Evolutionary conservation across 257 asterid species (phyloP).

Genomic region (Solanum sejunctum): DNA sequence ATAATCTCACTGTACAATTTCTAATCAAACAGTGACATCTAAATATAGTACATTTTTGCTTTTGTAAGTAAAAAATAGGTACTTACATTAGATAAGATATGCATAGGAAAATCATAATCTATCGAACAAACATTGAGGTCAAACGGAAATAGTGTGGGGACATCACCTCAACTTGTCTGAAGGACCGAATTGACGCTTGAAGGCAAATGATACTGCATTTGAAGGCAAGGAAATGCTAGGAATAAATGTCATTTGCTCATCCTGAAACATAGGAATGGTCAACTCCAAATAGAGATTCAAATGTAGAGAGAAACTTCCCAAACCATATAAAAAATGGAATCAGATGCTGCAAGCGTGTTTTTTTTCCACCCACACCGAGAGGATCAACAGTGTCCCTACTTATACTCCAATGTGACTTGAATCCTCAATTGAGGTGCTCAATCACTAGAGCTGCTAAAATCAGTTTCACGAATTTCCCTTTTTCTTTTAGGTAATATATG

Average conservation of each 20-base stretch:
- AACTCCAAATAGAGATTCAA: neutral
- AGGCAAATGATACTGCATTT: constrained; percentile 59
- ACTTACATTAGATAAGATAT: neutral
- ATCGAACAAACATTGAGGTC: neutral
- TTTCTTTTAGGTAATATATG: neutral
- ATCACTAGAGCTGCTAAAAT: neutral
- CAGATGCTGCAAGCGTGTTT: neutral
- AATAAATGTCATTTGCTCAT: constrained; percentile 76
- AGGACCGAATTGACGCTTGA: constrained; percentile 74
- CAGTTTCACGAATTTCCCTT: neutral
- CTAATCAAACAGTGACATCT: neutral
- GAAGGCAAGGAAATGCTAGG: constrained; percentile 83
- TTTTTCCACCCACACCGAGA: too few relatives aligned
- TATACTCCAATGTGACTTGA: neutral
- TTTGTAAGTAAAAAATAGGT: neutral
- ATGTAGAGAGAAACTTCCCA: neutral
- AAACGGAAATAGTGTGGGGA: constrained; percentile 1
- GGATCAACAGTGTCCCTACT: neutral
- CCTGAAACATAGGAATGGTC: constrained; percentile 28
- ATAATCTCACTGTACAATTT: neutral
- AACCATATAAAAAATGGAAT: neutral
- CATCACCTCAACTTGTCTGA: constrained; percentile 78
- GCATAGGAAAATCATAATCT: neutral
- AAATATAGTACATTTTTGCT: neutral
- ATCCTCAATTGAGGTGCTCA: neutral